phyloP scores from a whole-genome alignment of 805 yeast species.

The Starmerella bombi region DNA sequence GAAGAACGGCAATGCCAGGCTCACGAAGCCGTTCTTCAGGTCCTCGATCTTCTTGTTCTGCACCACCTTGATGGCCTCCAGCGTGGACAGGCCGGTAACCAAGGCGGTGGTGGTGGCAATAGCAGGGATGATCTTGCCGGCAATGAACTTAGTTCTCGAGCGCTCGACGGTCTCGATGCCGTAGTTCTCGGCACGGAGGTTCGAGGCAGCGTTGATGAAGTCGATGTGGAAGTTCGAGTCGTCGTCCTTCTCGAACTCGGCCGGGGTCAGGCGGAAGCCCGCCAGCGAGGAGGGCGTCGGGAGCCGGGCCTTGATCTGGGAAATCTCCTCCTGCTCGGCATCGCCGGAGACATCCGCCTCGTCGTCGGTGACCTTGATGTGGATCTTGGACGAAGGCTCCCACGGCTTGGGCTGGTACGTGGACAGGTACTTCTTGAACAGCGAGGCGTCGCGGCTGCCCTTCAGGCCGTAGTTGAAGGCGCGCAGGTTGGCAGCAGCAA shows the following conservation, averaged over 20 bases:
- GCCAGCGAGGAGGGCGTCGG: conserved; percentile 84
- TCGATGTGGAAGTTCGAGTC: conserved; percentile 94
- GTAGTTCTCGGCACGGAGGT: conserved; percentile 87
- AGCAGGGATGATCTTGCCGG: conserved; percentile 97
- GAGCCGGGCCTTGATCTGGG: conserved; percentile 52
- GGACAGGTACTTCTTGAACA: conserved; percentile 39
- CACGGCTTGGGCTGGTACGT: conserved; percentile 47
- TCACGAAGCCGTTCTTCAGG: conserved; percentile 84
- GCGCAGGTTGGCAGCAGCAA: conserved; percentile 80
- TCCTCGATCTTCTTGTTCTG: conserved; percentile 69
- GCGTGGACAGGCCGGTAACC: conserved; percentile 86
- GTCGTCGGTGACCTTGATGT: conserved; percentile 80
- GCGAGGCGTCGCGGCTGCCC: conserved; percentile 44
- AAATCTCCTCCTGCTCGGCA: conserved; percentile 17
- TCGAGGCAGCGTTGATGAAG: conserved; percentile 90
- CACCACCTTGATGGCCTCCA: conserved; percentile 83
- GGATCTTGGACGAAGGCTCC: conserved; percentile 57
- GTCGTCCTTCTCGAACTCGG: conserved; percentile 95
- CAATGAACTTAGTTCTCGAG: conserved; percentile 87
- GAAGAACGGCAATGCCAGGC: conserved; percentile 86
- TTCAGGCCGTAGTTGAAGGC: conserved; percentile 84
- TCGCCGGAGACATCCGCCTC: conserved; percentile 52
- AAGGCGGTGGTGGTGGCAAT: conserved; percentile 98
- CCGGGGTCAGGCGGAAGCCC: conserved; percentile 77
- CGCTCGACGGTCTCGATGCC: conserved; percentile 79